Evolutionary conservation across 2,329 filamentous ascomycete species (phyloP), one percentile per base, ranked within the genome.

Genomic region (Monosporascus sp.): DNA sequence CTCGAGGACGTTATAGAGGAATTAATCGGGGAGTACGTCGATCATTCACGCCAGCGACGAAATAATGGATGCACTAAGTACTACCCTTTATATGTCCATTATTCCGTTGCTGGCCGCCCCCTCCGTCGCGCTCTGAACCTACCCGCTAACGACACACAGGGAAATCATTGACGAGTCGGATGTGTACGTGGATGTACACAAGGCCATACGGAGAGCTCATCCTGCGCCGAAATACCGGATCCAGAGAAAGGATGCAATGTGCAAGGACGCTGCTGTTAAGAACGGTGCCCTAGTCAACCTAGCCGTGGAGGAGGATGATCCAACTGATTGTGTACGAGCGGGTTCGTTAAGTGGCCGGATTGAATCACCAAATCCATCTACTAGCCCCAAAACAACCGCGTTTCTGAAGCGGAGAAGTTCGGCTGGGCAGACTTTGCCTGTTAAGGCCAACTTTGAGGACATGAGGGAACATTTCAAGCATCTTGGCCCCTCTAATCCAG

Each of bases 141-240:
- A 41, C 48, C 58, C 44, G 7, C n/a, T 24, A 26, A 38, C 19
- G 22, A 44, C 5, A 3, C 26, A 37, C 54, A 92, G 89, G 77
- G 94, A 99, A 80, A 99, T 97, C 59, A 95, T 99, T 58, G 94
- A 99, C 69, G 94, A 99, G 71, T 97, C 93, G 0, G 94, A 99
- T 71, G 94, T 99, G 11, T 99, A 96, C 66, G 87, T 99, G 59
- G 94, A 99, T 70, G 91, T 99, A 2, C 94, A 97, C 78, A 97
- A 97, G 75, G 94, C 94, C 22, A 97, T 99, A 61, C 85, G 94
- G 54, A 89, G 94, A 50, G 82, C 95, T 64, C 84, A 87, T 20
- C 91, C 91, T 1, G 91, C 92, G 2, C 93, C 93, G 1, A 88
- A 90, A 66, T 85, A 85, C 45, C 83, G 88, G 52, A 80, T 76